Conservation (phyloP, 2,329 filamentous ascomycete species). For the Verticillium longisporum region DNA sequence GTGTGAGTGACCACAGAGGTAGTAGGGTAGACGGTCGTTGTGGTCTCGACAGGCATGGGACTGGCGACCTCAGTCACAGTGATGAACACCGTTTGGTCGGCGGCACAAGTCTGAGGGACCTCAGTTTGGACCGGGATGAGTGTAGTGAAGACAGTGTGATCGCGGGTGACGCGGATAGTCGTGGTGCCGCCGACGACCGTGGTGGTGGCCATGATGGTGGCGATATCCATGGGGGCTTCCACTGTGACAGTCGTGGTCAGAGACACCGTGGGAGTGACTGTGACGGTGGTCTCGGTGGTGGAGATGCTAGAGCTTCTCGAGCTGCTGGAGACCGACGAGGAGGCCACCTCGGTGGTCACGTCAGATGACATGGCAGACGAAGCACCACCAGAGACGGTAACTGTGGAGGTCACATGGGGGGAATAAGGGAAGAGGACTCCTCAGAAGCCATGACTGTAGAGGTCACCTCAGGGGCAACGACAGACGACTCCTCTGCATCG, state of each 20-base stretch:
- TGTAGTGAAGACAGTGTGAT: conserved; percentile 3
- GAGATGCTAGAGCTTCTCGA: conserved; percentile 3
- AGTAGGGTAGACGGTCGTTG: not conserved
- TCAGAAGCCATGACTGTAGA: not conserved
- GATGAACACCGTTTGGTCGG: not conserved
- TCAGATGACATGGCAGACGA: not conserved
- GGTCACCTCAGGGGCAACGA: not conserved
- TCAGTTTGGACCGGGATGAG: not conserved
- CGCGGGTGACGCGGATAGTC: conserved; percentile 4
- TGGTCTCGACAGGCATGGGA: not conserved
- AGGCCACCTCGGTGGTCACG: no score
- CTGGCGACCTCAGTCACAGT: not conserved
- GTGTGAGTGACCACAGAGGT: not conserved
- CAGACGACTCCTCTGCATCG: not conserved
- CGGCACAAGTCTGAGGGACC: not conserved
- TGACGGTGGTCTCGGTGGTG: conserved; percentile 3
- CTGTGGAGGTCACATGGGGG: not conserved
- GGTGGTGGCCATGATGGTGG: conserved; percentile 1
- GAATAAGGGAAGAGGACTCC: not conserved
- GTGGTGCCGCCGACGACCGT: not conserved
- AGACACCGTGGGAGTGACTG: conserved; percentile 4
- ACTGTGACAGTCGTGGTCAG: conserved; percentile 6
- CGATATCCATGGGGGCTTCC: not conserved
- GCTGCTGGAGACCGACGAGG: not conserved
- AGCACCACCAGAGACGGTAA: not conserved